These are phyloP conservation scores for Trichoderma asperellum DNA, from an alignment of 2,329 filamentous ascomycete species.

Conservation along the genomic window DNA sequence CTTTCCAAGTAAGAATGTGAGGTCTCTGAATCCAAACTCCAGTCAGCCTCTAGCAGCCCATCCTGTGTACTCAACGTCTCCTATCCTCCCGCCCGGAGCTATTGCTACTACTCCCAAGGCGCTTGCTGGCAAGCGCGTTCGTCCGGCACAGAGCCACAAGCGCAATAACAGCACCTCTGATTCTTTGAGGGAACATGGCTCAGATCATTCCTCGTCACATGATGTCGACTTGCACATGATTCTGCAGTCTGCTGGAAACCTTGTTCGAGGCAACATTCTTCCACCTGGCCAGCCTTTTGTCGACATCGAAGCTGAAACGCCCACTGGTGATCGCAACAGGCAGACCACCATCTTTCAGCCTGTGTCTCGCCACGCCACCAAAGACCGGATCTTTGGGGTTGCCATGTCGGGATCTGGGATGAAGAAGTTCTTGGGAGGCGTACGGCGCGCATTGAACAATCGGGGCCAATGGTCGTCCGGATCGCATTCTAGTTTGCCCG, in stretches of 20 bases:
- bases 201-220: conserved; percentile 55
- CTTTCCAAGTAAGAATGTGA: conserved; percentile 59
- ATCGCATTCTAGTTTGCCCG: conserved; percentile 53
- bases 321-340: conserved; percentile 50
- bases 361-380: conserved; percentile 45
- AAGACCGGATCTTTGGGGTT: conserved; percentile 55
- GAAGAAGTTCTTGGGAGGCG: conserved; percentile 83
- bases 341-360: conserved; percentile 59
- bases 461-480: conserved; percentile 50
- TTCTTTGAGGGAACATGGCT: conserved; percentile 71
- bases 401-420: conserved; percentile 74
- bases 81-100: conserved; percentile 52
- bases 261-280: conserved; percentile 84
- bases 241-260: conserved; percentile 74
- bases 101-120: conserved; percentile 63
- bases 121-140: conserved; percentile 61
- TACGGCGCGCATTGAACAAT: conserved; percentile 79
- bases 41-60: conserved; percentile 56
- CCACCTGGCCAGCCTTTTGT: conserved; percentile 84
- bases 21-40: conserved; percentile 45
- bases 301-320: conserved; percentile 62
- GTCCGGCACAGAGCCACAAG: conserved; percentile 68
- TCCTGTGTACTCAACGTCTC: conserved; percentile 57
- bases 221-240: conserved; percentile 63
- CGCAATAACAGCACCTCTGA: conserved; percentile 87